Evolutionary conservation across 306 rosid species (phyloP).

Genomic region (Urtica urens): DNA sequence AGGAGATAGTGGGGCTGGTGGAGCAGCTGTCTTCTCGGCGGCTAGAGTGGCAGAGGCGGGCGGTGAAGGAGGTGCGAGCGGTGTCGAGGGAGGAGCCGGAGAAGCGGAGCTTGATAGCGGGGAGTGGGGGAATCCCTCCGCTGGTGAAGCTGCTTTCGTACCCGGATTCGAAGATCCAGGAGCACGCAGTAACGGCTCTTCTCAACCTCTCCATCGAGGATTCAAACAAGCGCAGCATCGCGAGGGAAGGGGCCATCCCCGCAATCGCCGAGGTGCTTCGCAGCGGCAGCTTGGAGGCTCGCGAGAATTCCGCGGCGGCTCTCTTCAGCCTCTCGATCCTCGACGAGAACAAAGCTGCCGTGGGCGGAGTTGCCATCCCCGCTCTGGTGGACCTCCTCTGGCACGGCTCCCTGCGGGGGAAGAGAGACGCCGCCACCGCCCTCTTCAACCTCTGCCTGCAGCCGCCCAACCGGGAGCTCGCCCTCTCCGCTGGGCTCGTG

Average conservation of each 20-base stretch:
- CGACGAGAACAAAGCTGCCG: conserved; percentile 43
- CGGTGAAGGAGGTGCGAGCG: conserved; percentile 45
- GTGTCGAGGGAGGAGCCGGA: conserved; percentile 58
- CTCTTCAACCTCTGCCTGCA: conserved; percentile 45
- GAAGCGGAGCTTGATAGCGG: conserved; percentile 43
- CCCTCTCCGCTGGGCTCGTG: conserved; percentile 53
- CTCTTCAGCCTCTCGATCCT: conserved; percentile 69
- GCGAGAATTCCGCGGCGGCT: conserved; percentile 71
- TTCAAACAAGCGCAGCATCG: conserved; percentile 40
- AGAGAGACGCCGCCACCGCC: conserved; percentile 67
- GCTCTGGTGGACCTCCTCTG: conserved; percentile 43
- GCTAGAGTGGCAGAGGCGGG: conserved; percentile 44
- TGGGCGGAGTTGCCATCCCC: conserved; percentile 12
- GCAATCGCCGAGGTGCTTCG: conserved; percentile 52
- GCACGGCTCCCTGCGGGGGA: conserved; percentile 56
- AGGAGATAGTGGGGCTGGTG: conserved; percentile 38
- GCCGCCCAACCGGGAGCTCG: conserved; percentile 43
- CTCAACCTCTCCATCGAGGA: conserved; percentile 61
- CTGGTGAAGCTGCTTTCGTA: conserved; percentile 52
- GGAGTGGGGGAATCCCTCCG: conserved; percentile 47
- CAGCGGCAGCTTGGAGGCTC: conserved; percentile 46
- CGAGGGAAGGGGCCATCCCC: conserved; percentile 55
- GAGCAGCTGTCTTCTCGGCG: conserved; percentile 34
- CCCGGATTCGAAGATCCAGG: conserved; percentile 58
- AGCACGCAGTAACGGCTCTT: conserved; percentile 61